These are phyloP conservation scores for Acacia melanoxylon DNA, from an alignment of 306 rosid genomes.

Conservation along the genomic window DNA sequence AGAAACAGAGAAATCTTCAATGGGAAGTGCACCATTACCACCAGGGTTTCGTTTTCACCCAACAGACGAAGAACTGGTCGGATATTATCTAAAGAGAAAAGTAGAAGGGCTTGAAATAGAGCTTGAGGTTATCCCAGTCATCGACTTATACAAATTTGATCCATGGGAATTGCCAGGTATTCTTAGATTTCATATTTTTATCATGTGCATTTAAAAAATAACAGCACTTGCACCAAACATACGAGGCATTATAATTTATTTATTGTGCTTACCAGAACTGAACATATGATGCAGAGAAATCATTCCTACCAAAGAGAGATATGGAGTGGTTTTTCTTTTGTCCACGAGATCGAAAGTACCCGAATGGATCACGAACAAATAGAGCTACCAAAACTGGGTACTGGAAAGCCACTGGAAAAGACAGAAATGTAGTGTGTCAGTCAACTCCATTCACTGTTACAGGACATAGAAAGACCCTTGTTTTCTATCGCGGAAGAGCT, in stretches of 20 bases:
- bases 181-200: slow-evolving; percentile 26
- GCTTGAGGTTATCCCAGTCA: slow-evolving; percentile 83
- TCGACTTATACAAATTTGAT: slow-evolving; percentile 85
- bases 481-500: slow-evolving; percentile 88
- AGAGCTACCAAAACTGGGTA: slow-evolving; percentile 93
- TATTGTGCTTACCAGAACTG: not conserved
- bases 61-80: slow-evolving; percentile 85
- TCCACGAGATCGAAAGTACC: slow-evolving; percentile 85
- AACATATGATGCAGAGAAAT: slow-evolving; percentile 57
- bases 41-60: slow-evolving; percentile 96
- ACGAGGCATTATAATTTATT: not conserved
- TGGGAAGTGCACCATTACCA: slow-evolving; percentile 53
- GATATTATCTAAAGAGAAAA: slow-evolving; percentile 83
- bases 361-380: slow-evolving; percentile 86
- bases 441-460: slow-evolving; percentile 44
- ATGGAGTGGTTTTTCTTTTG: slow-evolving; percentile 97
- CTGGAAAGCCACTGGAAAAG: slow-evolving; percentile 99
- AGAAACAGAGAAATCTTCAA: not conserved
- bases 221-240: not conserved
- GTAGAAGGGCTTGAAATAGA: slow-evolving; percentile 85
- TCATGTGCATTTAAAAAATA: not conserved
- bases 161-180: slow-evolving; percentile 98
- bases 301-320: slow-evolving; percentile 77
- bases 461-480: slow-evolving; percentile 81
- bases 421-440: slow-evolving; percentile 62